These are phyloP conservation scores for Cyberlindnera galapagoensis DNA, from an alignment of 805 yeast genomes.

Conservation along the genomic window DNA sequence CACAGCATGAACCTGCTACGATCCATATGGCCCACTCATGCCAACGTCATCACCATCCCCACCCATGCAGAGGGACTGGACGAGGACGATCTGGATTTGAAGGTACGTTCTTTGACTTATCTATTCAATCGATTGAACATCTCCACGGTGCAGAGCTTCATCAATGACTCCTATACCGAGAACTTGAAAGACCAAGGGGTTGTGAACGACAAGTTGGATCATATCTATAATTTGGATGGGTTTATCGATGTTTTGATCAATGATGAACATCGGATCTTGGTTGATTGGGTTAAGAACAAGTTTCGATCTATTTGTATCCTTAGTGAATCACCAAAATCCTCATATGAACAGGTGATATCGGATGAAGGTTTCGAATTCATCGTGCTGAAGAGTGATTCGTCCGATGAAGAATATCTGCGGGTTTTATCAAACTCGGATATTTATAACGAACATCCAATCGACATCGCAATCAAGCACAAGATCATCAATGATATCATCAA, in stretches of 20 bases:
- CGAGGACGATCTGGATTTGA: slow-evolving; percentile 57
- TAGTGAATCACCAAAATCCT: slow-evolving; percentile 37
- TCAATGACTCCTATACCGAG: slow-evolving; percentile 26
- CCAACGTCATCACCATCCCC: slow-evolving; percentile 39
- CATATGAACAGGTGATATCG: slow-evolving; percentile 17
- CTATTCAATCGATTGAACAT: slow-evolving; percentile 47
- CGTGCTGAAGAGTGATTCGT: slow-evolving; percentile 34
- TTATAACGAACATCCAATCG: slow-evolving; percentile 49
- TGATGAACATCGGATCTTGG: slow-evolving; percentile 59
- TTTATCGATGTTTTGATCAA: slow-evolving; percentile 37
- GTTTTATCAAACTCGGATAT: slow-evolving; percentile 42
- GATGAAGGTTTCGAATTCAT: slow-evolving; percentile 26
- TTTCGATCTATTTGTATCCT: slow-evolving; percentile 56
- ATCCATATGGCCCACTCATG: slow-evolving; percentile 28
- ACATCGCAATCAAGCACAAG: slow-evolving; percentile 32
- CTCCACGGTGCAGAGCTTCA: slow-evolving; percentile 36
- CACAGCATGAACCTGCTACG: slow-evolving; percentile 24
- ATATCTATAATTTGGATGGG: slow-evolving; percentile 41
- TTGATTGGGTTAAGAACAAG: slow-evolving; percentile 62
- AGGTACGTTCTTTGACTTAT: slow-evolving; percentile 52
- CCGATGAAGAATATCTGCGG: slow-evolving; percentile 39
- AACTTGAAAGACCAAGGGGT: slow-evolving; percentile 5
- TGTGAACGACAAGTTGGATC: slow-evolving; percentile 39
- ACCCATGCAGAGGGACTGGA: slow-evolving; percentile 37
- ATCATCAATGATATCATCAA: slow-evolving; percentile 31